Evolutionary conservation across 1,139 yeast genomes (phyloP).

Genomic region (Spathaspora sp.): DNA sequence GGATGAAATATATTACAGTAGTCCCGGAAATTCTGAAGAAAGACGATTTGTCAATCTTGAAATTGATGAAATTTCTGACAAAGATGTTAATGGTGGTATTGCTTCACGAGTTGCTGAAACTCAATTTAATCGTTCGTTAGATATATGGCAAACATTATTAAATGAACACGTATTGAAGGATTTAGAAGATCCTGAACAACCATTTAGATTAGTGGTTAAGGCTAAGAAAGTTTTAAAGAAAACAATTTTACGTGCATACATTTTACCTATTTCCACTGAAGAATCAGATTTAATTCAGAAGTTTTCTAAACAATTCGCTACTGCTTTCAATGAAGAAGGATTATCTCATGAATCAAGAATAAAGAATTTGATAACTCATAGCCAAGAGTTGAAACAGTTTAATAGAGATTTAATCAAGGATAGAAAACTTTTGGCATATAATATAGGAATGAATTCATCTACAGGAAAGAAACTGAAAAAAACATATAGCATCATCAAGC

Average conservation of each 20-base stretch:
- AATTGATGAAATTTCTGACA: conserved; percentile 11
- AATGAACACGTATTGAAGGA: conserved; percentile 31
- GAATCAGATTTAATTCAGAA: conserved; percentile 26
- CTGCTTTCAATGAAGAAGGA: conserved; percentile 22
- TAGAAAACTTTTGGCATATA: conserved; percentile 9
- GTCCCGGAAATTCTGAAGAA: neutral
- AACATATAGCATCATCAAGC: conserved; percentile 7
- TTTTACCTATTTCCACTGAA: conserved; percentile 30
- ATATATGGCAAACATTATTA: conserved; percentile 55
- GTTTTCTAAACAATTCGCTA: conserved; percentile 23
- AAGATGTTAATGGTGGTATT: neutral
- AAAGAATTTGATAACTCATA: conserved; percentile 19
- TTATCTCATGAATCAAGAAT: conserved; percentile 20
- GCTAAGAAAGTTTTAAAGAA: conserved; percentile 9
- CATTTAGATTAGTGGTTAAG: conserved; percentile 32
- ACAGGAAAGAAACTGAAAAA: neutral
- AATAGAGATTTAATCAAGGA: conserved; percentile 14
- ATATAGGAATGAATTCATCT: neutral
- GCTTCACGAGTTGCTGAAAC: conserved; percentile 57
- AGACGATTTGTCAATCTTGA: neutral
- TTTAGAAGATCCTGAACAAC: conserved; percentile 17
- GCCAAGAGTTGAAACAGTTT: conserved; percentile 18
- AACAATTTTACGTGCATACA: conserved; percentile 28
- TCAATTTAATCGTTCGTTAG: conserved; percentile 68
- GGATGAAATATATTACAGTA: conserved; percentile 46